Percentiles rank a stretch among this genome's conserved stretches.
Evolutionary conservation across 345 rosid genomes (phyloP).

Genomic region (Populus nigra): DNA sequence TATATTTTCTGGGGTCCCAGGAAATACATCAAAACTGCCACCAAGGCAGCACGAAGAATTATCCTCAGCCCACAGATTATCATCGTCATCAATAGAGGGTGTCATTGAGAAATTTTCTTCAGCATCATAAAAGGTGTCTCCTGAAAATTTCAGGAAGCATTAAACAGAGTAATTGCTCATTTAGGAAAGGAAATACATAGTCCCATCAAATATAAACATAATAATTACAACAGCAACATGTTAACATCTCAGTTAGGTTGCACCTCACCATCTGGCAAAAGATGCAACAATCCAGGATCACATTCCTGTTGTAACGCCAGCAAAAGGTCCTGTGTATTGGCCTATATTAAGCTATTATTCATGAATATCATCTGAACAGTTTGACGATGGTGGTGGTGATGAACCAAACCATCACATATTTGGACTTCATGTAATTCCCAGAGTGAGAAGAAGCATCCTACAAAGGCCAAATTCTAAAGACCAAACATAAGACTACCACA

Average conservation of each 20-base stretch:
- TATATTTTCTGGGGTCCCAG: conserved; percentile 25
- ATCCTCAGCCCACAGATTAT: conserved; percentile 32
- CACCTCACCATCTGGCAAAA: not conserved
- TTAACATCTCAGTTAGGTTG: not conserved
- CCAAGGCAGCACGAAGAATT: conserved; percentile 35
- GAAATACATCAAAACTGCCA: conserved; percentile 37
- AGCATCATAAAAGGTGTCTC: conserved; percentile 81
- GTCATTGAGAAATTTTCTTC: conserved; percentile 50
- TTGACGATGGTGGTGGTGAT: too few species aligned
- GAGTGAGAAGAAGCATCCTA: not conserved
- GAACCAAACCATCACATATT: not conserved
- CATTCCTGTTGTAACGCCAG: not conserved
- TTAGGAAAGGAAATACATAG: not conserved
- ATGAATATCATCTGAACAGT: not conserved
- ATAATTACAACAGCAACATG: not conserved
- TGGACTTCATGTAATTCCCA: not conserved
- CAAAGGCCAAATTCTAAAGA: not conserved
- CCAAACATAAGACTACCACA: not conserved
- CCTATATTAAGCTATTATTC: not conserved
- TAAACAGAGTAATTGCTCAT: not conserved
- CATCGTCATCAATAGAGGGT: conserved; percentile 33
- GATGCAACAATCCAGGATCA: not conserved
- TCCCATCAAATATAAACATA: not conserved
- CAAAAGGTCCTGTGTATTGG: not conserved
- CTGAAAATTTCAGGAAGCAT: conserved; percentile 39